Base-by-base conservation (phyloP, 1,284 basidiomycete genomes). In the Hymenochaete sp. region DNA sequence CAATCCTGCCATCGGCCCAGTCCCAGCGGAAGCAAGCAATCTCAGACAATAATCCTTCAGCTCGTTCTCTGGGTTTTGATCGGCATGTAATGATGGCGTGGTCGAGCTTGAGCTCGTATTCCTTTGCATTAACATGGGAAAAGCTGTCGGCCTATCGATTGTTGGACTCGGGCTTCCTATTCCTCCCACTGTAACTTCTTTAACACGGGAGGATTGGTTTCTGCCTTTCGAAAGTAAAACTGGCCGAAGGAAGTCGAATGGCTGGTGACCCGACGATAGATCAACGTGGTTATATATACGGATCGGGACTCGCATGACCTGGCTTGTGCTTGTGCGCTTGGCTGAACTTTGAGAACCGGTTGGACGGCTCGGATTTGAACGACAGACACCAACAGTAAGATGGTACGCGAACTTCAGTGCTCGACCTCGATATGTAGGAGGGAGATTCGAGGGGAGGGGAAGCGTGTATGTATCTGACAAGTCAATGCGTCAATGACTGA, bases 391-490 rank as follows among this genome's bases (percentile, higher is more conserved):
- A 1, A 98, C 72, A 8, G 87, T 71, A 9, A 98, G 75, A 54
- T 91, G 82, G 60, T 98, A 98, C 7, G 82, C 82, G 61, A 98
- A 93, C 55, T 73, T 75, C 52, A 97, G 71, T 1, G 82, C 72
- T 42, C 83, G 81, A 1, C 95, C 95, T 32, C 77, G 75, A 66
- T 88, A 96, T 0, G 92, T 90, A 0, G 95, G 95, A 0, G 95
- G 95, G 0, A 98, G 68, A 47, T 78, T 78, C 4, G 77, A 67
- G 0, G 95, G 93, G 1, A 97, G 66, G 2, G 67, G 63, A 2
- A 93, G 63, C 0, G 75, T 76, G 60, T 93, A 95, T 2, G 78
- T 79, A 62, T 87, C 91, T 93, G 55, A 41, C 39, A 19, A 21
- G 33, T 14, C 9, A 18, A 35, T 11, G 32, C 8, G 40, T 28